Evolutionary conservation across 1,284 basidiomycete genomes (phyloP), one percentile per base, ranked within the genome.

Genomic region (Ustilago crameri): DNA sequence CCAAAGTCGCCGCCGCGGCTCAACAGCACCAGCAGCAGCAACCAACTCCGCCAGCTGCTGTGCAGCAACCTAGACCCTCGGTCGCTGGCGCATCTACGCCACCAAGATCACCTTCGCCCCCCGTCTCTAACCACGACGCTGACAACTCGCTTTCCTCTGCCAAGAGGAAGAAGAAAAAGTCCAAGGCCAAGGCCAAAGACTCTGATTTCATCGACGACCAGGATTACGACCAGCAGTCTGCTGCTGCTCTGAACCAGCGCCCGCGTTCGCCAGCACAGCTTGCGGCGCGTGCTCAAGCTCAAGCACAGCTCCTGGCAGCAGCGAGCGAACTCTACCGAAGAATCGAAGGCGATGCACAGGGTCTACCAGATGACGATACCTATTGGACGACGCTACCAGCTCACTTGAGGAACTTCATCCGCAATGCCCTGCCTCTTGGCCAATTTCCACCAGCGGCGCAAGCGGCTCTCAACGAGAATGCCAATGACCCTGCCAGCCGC

Each of bases 311-410:
- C 22, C 44, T 82, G 41, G 74, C 77, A 30, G 80, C 81, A 12
- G 81, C 81, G 18, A 80, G 78, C 50, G 81, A 82, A 40, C 69
- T 82, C 17, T 82, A 82, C 47, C 71, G 80, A n/a, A 69, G 81
- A 34, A 81, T 82, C 54, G 80, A 81, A 50, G 74, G 75, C 32
- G 81, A 82, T 43, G 79, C 81, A 7, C 70, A 76, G 32, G 79
- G 80, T 12, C 75, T 82, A 23, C 78, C 75, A 24, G 85, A 86
- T 54, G 87, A 88, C 64, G 87, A 88, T 66, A 85, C 86, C 7
- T 88, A 88, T 79, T 88, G 87, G 87, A 86, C 86, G 5, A 86
- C 86, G 14, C 80, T 88, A 3, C 87, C 87, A 0, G 83, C 86
- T 10, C 87, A 88, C 77, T 82, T 88, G 18, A 83, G 87, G 44